Evolutionary conservation across 2,329 filamentous ascomycete species (phyloP).

Genomic region (Epichloe scottii): DNA sequence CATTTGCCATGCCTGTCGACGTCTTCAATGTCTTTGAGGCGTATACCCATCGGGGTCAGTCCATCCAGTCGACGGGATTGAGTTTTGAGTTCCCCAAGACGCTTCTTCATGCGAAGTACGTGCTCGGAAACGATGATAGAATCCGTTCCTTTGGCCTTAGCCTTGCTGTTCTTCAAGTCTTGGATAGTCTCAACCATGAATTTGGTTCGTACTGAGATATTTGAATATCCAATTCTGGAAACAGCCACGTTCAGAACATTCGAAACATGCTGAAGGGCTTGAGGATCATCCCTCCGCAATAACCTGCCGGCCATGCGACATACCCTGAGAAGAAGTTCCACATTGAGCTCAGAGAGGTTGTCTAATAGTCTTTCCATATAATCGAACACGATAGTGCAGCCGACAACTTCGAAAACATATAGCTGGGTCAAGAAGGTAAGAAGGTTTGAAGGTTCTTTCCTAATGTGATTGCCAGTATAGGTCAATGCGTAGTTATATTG

Average conservation of each 20-base stretch:
- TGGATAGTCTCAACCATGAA: constrained; percentile 98
- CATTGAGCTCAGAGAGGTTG: constrained; percentile 71
- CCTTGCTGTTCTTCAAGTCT: constrained; percentile 85
- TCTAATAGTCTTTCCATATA: constrained; percentile 69
- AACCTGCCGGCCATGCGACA: constrained; percentile 73
- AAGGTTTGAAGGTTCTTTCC: constrained; percentile 49
- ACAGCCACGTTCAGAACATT: constrained; percentile 63
- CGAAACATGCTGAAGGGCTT: constrained; percentile 80
- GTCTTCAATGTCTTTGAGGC: constrained; percentile 68
- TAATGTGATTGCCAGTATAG: constrained; percentile 27
- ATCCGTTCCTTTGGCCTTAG: constrained; percentile 61
- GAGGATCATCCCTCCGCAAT: constrained; percentile 77
- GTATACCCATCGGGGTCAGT: constrained; percentile 70
- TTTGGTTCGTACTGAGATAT: constrained; percentile 74
- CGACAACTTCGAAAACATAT: constrained; percentile 84
- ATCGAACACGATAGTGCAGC: constrained; percentile 76
- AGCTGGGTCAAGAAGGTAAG: constrained; percentile 74
- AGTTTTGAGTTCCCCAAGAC: constrained; percentile 62
- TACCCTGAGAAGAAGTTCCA: constrained; percentile 74
- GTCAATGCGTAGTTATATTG: constrained; percentile 40
- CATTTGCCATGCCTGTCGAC: constrained; percentile 86
- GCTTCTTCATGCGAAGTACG: constrained; percentile 78
- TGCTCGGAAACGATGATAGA: constrained; percentile 68
- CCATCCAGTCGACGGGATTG: constrained; percentile 49
- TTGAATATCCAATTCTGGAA: constrained; percentile 51